These are phyloP conservation scores for Vigna trinervia DNA, from an alignment of 306 rosid genomes.

Conservation along the genomic window DNA sequence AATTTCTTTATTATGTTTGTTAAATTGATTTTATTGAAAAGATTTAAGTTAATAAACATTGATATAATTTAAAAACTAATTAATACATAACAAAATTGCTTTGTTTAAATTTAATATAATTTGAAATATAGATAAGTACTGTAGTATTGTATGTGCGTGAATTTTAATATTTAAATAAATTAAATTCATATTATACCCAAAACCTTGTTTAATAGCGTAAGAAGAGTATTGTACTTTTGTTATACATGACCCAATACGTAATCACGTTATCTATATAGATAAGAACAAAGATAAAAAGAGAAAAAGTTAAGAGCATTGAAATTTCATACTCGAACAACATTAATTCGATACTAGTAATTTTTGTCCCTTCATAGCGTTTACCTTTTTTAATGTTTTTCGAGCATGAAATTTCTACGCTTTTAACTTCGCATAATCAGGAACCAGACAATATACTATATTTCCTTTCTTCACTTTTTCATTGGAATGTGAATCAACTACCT, in stretches of 20 bases:
- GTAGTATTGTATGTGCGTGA: background rate
- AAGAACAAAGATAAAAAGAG: too few species aligned
- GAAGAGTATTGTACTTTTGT: background rate
- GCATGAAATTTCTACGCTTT: too few species aligned
- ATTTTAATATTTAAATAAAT: background rate
- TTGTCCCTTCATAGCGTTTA: too few species aligned
- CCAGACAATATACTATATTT: conserved; percentile 71
- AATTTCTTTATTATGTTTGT: background rate
- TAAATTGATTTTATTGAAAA: background rate
- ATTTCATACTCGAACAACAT: too few species aligned
- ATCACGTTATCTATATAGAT: background rate
- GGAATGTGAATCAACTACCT: conserved; percentile 91
- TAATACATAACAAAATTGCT: background rate
- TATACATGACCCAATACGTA: background rate
- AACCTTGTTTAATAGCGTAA: background rate
- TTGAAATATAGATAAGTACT: background rate
- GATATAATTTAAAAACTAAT: background rate
- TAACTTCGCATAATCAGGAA: background rate
- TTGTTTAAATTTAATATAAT: background rate
- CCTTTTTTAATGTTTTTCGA: too few species aligned
- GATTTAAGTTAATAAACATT: background rate
- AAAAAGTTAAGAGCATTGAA: background rate
- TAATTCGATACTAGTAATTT: background rate
- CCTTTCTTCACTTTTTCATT: conserved; percentile 65
- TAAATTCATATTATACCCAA: background rate